Conservation (phyloP, 106 monocot genomes). For the Gastrodia elata region DNA sequence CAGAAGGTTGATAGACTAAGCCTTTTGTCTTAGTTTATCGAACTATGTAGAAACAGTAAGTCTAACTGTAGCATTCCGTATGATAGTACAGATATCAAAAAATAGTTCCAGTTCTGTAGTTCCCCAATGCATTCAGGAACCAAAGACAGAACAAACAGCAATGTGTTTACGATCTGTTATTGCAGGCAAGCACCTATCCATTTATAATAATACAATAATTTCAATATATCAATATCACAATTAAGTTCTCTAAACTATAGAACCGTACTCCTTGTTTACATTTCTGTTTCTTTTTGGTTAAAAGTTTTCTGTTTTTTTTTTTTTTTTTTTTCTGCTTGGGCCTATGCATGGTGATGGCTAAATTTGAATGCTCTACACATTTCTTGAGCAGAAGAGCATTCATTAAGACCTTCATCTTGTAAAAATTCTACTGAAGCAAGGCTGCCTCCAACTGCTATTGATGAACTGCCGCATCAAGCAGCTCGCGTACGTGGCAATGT, state of each 20-base stretch:
- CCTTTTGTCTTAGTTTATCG: constrained; percentile 38
- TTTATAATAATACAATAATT: neutral
- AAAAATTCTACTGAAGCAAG: constrained; percentile 19
- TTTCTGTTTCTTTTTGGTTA: neutral
- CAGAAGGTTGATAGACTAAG: constrained; percentile 54
- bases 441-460: constrained; percentile 14
- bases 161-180: constrained; percentile 21
- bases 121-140: constrained; percentile 14
- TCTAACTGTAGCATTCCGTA: constrained; percentile 41
- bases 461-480: constrained; percentile 17
- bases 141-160: constrained; percentile 17
- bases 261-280: neutral
- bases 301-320: neutral
- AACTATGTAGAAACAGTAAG: constrained; percentile 4
- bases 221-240: neutral
- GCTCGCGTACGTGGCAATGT: constrained; percentile 45
- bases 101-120: constrained; percentile 20
- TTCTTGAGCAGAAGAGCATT: constrained; percentile 39
- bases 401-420: neutral
- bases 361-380: neutral
- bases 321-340: neutral
- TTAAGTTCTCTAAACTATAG: neutral
- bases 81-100: constrained; percentile 39
- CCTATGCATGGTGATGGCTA: neutral
- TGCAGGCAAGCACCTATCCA: constrained; percentile 37